phyloP scores from a whole-genome alignment of 768 basidiomycete species.

The Cytidiella melzeri region DNA sequence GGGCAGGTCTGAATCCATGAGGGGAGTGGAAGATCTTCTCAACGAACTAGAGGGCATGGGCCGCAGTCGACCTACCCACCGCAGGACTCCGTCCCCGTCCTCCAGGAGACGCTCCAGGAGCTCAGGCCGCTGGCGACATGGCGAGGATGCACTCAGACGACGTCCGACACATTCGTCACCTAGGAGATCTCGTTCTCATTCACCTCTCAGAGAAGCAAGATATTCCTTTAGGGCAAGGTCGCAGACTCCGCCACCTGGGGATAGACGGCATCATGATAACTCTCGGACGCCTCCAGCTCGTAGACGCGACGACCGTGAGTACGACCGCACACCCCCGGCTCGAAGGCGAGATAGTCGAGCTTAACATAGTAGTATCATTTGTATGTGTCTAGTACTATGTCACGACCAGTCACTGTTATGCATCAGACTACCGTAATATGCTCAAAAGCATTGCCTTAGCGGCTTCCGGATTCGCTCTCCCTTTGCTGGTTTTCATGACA shows the following conservation, averaged over 20 bases:
- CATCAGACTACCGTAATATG: neutral
- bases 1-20: conserved; percentile 53
- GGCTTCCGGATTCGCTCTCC: conserved; percentile 67
- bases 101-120: conserved; percentile 1
- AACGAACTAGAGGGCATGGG: conserved; percentile 36
- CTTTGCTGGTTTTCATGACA: conserved; percentile 79
- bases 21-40: conserved; percentile 63
- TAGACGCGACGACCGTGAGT: neutral
- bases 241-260: neutral
- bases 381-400: no score
- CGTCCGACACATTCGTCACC: neutral
- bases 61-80: neutral
- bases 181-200: neutral
- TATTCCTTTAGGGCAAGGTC: neutral
- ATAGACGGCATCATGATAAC: neutral
- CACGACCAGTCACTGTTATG: no score
- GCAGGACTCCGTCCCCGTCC: neutral
- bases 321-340: neutral
- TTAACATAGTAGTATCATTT: no score
- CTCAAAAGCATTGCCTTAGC: conserved; percentile 40
- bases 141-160: neutral
- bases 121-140: neutral
- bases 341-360: conserved; percentile 4
- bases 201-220: neutral
- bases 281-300: neutral